phyloP scores from a whole-genome alignment of 352 stramenopile species.

The Halophytophthora batemanensis region DNA sequence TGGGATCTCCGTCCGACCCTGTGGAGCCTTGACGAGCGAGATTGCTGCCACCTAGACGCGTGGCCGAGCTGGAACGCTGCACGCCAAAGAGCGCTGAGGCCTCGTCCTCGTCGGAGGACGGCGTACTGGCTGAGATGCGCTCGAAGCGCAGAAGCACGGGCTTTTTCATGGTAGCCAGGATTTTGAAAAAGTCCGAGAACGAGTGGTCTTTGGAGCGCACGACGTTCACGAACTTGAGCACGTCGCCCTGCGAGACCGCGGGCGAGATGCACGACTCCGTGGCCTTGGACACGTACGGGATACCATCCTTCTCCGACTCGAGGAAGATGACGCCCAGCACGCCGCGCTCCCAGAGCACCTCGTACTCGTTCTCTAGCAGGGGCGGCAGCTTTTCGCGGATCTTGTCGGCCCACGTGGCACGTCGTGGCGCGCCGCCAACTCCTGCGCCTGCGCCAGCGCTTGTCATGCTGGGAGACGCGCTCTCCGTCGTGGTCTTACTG shows the following conservation, averaged over 20 bases:
- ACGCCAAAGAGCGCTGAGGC: conserved; percentile 35
- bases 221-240: conserved; percentile 84
- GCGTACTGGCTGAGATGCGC: conserved; percentile 41
- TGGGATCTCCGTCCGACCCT: conserved; percentile 13
- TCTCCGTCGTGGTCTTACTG: conserved; percentile 10
- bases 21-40: conserved; percentile 26
- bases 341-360: conserved; percentile 84
- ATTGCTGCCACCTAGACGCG: conserved; percentile 22
- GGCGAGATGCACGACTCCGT: conserved; percentile 85
- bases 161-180: conserved; percentile 89
- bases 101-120: conserved; percentile 48
- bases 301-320: conserved; percentile 81
- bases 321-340: conserved; percentile 86
- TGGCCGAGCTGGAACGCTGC: conserved; percentile 40
- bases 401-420: conserved; percentile 73
- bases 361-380: conserved; percentile 80
- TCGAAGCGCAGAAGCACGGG: conserved; percentile 84
- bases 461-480: conserved; percentile 11
- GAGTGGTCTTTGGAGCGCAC: conserved; percentile 85
- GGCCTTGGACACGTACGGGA: conserved; percentile 84
- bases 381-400: conserved; percentile 75
- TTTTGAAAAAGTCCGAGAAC: conserved; percentile 89
- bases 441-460: conserved; percentile 1
- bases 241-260: conserved; percentile 62
- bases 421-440: conserved; percentile 19